Conservation (phyloP, 129 eudicot species). For the Centella asiatica region DNA sequence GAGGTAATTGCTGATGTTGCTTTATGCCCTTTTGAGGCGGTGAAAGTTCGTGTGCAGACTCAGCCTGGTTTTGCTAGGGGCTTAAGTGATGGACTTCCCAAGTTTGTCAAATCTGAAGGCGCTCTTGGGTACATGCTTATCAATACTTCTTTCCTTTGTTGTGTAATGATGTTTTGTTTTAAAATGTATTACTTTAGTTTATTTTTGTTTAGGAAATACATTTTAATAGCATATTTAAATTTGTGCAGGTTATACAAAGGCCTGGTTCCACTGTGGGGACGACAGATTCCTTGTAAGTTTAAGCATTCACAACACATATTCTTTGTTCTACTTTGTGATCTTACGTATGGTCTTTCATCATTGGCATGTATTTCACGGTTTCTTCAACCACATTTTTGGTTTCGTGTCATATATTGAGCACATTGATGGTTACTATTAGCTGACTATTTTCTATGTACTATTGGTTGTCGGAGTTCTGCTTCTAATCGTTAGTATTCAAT, state of each 20-base stretch:
- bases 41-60: slow-evolving; percentile 92
- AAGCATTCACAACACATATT: slow-evolving; percentile 4
- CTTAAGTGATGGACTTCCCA: slow-evolving; percentile 76
- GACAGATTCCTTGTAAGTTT: slow-evolving; percentile 87
- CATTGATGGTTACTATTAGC: no score
- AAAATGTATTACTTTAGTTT: neutral
- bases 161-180: no score
- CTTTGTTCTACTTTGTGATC: neutral
- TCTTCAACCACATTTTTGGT: no score
- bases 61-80: slow-evolving; percentile 96
- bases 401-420: no score
- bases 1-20: slow-evolving; percentile 87
- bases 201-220: neutral
- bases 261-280: slow-evolving; percentile 89
- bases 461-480: no score
- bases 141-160: neutral
- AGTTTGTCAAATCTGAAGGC: slow-evolving; percentile 75
- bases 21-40: slow-evolving; percentile 84
- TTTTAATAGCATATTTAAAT: neutral
- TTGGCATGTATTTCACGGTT: no score
- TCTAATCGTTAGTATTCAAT: no score
- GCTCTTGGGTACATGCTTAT: slow-evolving; percentile 61
- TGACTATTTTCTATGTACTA: no score
- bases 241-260: slow-evolving; percentile 78
- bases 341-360: neutral